Conservation (phyloP, 768 basidiomycete genomes). For the Pholiota conissans region DNA sequence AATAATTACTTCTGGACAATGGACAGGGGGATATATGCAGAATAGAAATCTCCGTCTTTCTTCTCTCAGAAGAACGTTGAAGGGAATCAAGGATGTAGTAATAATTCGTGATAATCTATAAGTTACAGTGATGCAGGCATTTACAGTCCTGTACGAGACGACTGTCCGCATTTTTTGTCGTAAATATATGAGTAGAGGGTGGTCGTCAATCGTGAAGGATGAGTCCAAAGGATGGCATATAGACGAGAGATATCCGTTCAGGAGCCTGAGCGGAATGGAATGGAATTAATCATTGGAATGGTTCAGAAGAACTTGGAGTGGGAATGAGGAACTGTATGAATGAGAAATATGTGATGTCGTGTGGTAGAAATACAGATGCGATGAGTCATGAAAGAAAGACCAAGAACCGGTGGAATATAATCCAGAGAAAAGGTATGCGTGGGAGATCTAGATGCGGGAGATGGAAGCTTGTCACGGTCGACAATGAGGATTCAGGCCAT, state of each 20-base stretch:
- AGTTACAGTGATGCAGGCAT: not conserved
- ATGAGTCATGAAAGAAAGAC: not conserved
- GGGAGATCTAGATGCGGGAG: not conserved
- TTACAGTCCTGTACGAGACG: not conserved
- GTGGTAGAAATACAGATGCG: constrained; percentile 31
- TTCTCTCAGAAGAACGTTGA: not conserved
- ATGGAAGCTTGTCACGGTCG: no score
- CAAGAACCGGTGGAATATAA: not conserved
- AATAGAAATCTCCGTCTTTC: not conserved
- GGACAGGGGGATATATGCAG: not conserved
- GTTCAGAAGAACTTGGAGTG: not conserved
- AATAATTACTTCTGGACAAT: no score
- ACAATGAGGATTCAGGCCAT: not conserved
- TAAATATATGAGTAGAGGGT: not conserved
- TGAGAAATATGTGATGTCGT: constrained; percentile 16
- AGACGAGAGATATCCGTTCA: not conserved
- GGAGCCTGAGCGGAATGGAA: constrained; percentile 1
- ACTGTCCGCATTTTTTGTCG: not conserved
- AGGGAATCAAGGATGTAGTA: not conserved
- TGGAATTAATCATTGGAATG: not conserved
- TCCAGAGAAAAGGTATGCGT: not conserved
- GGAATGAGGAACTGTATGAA: not conserved
- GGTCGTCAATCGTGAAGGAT: not conserved
- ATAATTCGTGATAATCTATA: not conserved
- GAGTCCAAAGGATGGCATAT: no score